Base-by-base conservation (phyloP, 306 rosid species). In the Bauhinia variegata region DNA sequence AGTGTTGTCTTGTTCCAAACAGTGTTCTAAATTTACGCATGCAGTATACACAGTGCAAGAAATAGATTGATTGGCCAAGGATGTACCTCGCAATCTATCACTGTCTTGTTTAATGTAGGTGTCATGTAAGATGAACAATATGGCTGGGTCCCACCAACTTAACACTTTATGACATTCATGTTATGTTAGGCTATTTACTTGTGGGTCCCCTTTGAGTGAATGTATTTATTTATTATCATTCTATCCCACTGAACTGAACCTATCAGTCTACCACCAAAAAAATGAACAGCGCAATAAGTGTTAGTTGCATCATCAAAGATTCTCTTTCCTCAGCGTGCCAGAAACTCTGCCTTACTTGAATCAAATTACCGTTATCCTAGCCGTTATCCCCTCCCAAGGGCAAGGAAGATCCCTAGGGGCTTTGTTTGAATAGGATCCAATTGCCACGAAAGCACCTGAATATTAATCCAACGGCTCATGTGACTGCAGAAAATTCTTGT, bases 21-120 rank as follows among this genome's bases (percentile, higher is more conserved):
- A 68, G 70, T 62, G 52, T 54, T 68, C 67, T 81, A 71, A 70
- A 56, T 74, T 72, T 68, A 81, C 84, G 96, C 95, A 80, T 85
- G 92, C 76, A 46, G 0, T 50, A 54, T 46, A 11, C 79, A 85
- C 92, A 85, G 90, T 79, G 73, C 56, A 57, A 76, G 28, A 63
- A 75, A 60, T 23, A 69, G 67, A 83, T 59, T 63, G 75, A 77
- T 87, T 60, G 85, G 75, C 47, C 41, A 75, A 54, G 73, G 71
- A 54, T 56, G 73, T 75, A 68, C 82, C 77, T 68, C 68, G 30
- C 37, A 67, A 70, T 75, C 47, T 65, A 63, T 85, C 61, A 78
- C 49, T 71, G 77, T 66, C 82, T 61, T 50, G 72, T 75, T 63
- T 36, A 36, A 36, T 36, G 41, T 36, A 36, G 41, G 9, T 36